Evolutionary conservation across 768 basidiomycete species (phyloP), one percentile per base, ranked within the genome.

Genomic region (Pisolithus marmoratus): DNA sequence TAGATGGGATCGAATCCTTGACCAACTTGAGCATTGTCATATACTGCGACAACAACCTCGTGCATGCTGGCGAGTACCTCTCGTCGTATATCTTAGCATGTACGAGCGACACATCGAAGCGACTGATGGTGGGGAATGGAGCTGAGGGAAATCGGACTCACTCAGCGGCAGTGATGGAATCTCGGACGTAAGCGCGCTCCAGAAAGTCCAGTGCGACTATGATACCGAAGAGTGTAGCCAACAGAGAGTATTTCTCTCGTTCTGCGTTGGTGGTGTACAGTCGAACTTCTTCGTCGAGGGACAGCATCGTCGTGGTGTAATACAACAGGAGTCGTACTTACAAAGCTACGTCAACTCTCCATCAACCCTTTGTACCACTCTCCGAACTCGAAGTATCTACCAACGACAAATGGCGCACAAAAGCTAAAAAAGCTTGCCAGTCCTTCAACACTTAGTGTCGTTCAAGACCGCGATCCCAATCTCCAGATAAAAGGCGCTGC

Each of bases 1-100:
- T 79, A 26, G 81, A 85, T 0, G 82, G 82, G 8, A 94, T 90
- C 20, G 87, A 87, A 49, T 91, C 83, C n/a, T 84, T 85, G 11
- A 98, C 87, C n/a, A 97, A 79, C 71, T 93, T 96, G 54, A 94
- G 73, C 84, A 96, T 91, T 0, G 92, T 94, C 80, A 96, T 96
- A 76, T 96, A 98, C 70, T 96, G 94, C 7, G 92, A 90, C 14
- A 98, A 71, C n/a, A 99, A 73, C 38, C 89, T 81, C 14, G 91
- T 94, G 67, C 95, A 99, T 54, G 93, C 94, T 51, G 93, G 94
- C 56, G 93, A 93, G 68, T 98, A 99, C 77, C 94, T 96, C 80
- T 79, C 42, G 47, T 41, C 37, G 38, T 8, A 19, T 36, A 15
- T 47, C 54, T 65, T 31, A 58, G 55, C 41, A 48, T 8, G 9